Evolutionary conservation across 2,329 filamentous ascomycete species (phyloP).

Genomic region (Ascochyta pisi): DNA sequence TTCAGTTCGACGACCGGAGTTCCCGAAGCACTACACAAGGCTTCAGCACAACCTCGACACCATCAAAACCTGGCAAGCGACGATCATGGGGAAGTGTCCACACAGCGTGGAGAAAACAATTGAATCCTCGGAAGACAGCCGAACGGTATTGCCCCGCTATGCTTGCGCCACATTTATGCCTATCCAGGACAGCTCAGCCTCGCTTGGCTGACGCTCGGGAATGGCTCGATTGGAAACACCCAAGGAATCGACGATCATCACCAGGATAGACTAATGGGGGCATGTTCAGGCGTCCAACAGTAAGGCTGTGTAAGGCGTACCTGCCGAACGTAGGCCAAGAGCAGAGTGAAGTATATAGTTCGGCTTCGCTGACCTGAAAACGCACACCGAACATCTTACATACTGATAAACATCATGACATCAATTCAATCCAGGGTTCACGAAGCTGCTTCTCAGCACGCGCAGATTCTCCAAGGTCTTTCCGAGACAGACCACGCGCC

Average conservation of each 20-base stretch:
- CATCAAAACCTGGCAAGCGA: neutral
- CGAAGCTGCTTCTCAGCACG: slow-evolving; percentile 35
- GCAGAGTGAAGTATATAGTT: neutral
- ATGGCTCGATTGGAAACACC: slow-evolving; percentile 25
- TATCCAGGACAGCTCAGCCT: slow-evolving; percentile 13
- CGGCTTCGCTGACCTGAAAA: no score
- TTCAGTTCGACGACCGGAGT: neutral
- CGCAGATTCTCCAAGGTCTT: slow-evolving; percentile 34
- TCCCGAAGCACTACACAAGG: neutral
- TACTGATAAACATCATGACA: slow-evolving; percentile 18
- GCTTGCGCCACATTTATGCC: slow-evolving; percentile 15
- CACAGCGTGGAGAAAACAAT: neutral
- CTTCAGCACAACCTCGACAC: neutral
- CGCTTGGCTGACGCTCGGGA: slow-evolving; percentile 23
- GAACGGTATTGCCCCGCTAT: neutral
- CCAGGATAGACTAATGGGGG: neutral
- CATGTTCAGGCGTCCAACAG: slow-evolving; percentile 23
- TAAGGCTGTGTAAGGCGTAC: slow-evolving; percentile 14
- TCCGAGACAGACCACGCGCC: slow-evolving; percentile 40
- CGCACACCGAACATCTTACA: neutral
- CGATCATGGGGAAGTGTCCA: neutral
- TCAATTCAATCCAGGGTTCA: slow-evolving; percentile 36
- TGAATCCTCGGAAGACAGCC: neutral
- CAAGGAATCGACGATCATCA: slow-evolving; percentile 9
- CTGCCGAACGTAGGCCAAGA: slow-evolving; percentile 19